Evolutionary conservation across 306 rosid species (phyloP).

Genomic region (Psophocarpus tetragonolobus): DNA sequence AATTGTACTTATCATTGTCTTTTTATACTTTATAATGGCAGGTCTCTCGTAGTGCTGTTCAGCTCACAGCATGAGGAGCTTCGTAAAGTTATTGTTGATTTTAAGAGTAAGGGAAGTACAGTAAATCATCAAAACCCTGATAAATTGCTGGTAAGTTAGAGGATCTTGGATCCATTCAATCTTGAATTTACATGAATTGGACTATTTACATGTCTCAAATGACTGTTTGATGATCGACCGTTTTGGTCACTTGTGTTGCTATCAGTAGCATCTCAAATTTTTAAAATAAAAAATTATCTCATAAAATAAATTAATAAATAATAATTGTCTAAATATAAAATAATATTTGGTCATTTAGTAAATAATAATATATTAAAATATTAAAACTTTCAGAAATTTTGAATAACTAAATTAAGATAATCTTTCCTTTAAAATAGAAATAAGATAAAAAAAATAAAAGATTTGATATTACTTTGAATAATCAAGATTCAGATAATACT

Average conservation of each 20-base stretch:
- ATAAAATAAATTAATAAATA: no score
- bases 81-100: conserved; percentile 59
- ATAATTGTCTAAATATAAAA: no score
- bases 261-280: no score
- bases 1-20: background rate
- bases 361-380: no score
- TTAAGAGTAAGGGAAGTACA: conserved; percentile 50
- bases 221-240: conserved; percentile 21
- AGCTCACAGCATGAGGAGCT: conserved; percentile 91
- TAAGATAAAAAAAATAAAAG: no score
- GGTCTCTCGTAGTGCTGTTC: conserved; percentile 98
- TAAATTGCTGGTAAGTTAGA: conserved; percentile 58
- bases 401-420: no score
- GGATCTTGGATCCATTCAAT: conserved; percentile 22
- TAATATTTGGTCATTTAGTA: no score
- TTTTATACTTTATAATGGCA: conserved; percentile 37
- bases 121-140: conserved; percentile 47
- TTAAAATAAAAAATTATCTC: no score
- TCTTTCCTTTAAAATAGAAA: no score
- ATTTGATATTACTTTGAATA: no score
- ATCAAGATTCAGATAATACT: no score
- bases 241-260: conserved; percentile 23
- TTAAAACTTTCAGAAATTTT: no score
- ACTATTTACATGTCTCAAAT: conserved; percentile 15
- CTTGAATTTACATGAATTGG: background rate